A percentile compares a stretch with the other conserved stretches of the same genome.
phyloP scores from a whole-genome alignment of 2,329 filamentous ascomycete genomes.

The Trematosphaeria pertusa region DNA sequence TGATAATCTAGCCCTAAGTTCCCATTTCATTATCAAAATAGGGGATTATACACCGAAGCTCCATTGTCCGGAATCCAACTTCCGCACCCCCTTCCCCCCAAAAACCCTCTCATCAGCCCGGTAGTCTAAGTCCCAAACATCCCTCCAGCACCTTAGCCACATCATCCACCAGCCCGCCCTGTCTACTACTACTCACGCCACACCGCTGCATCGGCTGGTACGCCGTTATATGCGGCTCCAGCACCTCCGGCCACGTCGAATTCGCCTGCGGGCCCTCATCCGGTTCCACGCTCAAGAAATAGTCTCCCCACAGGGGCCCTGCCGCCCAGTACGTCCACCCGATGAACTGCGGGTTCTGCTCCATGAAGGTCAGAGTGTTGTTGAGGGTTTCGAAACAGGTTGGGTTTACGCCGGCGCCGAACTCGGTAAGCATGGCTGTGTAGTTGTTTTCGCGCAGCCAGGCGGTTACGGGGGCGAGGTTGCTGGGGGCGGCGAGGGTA shows the following conservation, averaged over 20 bases:
- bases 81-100: too few species aligned
- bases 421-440: conserved; percentile 60
- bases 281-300: conserved; percentile 31
- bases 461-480: conserved; percentile 53
- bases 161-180: conserved; percentile 7
- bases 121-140: conserved; percentile 26
- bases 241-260: conserved; percentile 25
- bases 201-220: conserved; percentile 31
- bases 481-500: conserved; percentile 50
- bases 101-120: background rate
- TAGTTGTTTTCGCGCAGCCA: conserved; percentile 56
- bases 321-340: conserved; percentile 62
- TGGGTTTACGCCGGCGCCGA: conserved; percentile 52
- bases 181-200: conserved; percentile 22
- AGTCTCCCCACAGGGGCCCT: conserved; percentile 57
- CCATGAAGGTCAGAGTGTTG: conserved; percentile 48
- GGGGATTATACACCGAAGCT: too few species aligned
- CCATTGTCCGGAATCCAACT: too few species aligned
- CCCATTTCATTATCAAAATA: too few species aligned
- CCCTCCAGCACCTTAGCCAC: conserved; percentile 18
- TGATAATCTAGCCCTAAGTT: too few species aligned
- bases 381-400: conserved; percentile 54
- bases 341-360: conserved; percentile 51
- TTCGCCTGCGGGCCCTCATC: conserved; percentile 20
- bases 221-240: conserved; percentile 24